Percentiles rank a stretch among this genome's conserved stretches.
Conservation (phyloP, 2,329 filamentous ascomycete species). For the Colletotrichum phormii region DNA sequence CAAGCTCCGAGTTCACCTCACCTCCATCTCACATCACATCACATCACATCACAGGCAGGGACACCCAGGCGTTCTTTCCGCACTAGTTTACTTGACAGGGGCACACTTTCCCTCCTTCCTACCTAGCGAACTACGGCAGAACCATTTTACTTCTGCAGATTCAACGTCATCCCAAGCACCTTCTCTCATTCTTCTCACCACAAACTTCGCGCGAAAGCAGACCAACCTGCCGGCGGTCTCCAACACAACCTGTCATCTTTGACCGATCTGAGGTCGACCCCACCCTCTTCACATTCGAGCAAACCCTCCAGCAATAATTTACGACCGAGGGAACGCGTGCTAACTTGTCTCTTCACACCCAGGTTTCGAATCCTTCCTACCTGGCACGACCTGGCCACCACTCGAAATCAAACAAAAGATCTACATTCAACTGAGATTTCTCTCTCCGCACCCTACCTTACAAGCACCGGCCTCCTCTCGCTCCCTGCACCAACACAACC, state of each 20-base stretch:
- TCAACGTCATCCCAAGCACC: slow-evolving; percentile 17
- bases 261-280: slow-evolving; percentile 1
- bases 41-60: neutral
- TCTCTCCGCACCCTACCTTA: neutral
- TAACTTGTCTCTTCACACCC: neutral
- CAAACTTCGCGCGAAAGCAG: neutral
- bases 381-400: neutral
- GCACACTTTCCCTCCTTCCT: neutral
- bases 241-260: neutral
- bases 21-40: neutral
- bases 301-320: neutral
- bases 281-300: neutral
- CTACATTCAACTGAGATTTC: neutral
- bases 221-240: neutral
- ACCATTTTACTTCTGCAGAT: slow-evolving; percentile 24
- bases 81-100: neutral
- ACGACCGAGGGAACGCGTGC: neutral
- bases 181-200: neutral
- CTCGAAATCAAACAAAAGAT: neutral
- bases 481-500: neutral
- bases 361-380: neutral
- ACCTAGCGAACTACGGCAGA: neutral
- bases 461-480: neutral
- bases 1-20: neutral
- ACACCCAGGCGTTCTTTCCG: neutral